A percentile compares a stretch with the other conserved stretches of the same genome.
These are phyloP conservation scores for Trametes polyzona DNA, from an alignment of 1,284 basidiomycete genomes.

Conservation along the genomic window DNA sequence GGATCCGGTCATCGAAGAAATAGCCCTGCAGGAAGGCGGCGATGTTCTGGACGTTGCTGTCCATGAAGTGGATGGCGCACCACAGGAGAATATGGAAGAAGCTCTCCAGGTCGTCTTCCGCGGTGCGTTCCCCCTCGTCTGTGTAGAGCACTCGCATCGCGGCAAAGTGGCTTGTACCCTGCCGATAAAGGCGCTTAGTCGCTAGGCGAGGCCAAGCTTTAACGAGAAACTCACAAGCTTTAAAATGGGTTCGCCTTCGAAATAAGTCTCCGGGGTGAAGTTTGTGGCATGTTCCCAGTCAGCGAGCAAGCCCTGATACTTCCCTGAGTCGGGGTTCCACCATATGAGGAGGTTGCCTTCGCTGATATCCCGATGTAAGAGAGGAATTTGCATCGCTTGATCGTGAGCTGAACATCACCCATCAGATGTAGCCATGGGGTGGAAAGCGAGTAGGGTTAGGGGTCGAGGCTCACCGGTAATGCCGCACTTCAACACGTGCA, in stretches of 20 bases:
- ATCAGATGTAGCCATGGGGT: neutral
- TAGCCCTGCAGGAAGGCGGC: neutral
- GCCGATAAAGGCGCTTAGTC: neutral
- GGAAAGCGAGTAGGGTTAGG: too few species aligned
- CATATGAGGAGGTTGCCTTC: constrained; percentile 12
- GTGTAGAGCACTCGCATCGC: neutral
- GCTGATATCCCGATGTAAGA: constrained; percentile 19
- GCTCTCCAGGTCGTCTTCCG: constrained; percentile 19
- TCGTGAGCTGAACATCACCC: constrained; percentile 2
- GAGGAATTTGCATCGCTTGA: neutral
- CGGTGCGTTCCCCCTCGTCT: neutral
- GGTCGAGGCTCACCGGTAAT: neutral
- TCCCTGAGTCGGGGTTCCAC: neutral
- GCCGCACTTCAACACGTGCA: neutral
- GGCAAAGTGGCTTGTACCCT: constrained; percentile 16
- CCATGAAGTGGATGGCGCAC: constrained; percentile 1
- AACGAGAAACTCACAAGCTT: neutral
- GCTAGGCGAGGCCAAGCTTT: too few species aligned
- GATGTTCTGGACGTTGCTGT: neutral
- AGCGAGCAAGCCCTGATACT: constrained; percentile 8
- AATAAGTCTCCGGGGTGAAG: neutral
- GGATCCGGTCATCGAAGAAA: constrained; percentile 1
- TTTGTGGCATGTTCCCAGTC: constrained; percentile 14
- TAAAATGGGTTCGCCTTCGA: neutral
- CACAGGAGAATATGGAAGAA: constrained; percentile 19